These are phyloP conservation scores for Collybiopsis confluens DNA, from an alignment of 768 basidiomycete species.

Conservation along the genomic window DNA sequence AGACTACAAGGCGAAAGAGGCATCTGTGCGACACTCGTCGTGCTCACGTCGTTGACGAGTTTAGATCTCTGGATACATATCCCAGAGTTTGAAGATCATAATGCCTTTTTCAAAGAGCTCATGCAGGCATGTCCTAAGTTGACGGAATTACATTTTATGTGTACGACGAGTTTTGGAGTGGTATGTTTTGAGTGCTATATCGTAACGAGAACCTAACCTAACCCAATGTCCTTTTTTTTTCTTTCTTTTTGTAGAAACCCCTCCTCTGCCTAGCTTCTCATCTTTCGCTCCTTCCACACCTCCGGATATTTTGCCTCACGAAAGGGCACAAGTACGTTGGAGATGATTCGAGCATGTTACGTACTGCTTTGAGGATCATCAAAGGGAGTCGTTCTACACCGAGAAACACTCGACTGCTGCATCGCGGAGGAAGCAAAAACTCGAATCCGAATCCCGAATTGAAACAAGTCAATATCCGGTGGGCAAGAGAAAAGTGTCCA, in stretches of 20 bases:
- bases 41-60: conserved; percentile 32
- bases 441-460: conserved; percentile 14
- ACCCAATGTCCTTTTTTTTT: neutral
- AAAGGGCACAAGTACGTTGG: conserved; percentile 45
- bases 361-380: conserved; percentile 34
- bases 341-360: conserved; percentile 32
- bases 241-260: conserved; percentile 30
- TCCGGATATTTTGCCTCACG: conserved; percentile 43
- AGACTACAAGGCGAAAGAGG: conserved; percentile 28
- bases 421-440: neutral
- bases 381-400: conserved; percentile 22
- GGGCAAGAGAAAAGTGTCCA: conserved; percentile 42
- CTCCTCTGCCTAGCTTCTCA: conserved; percentile 35
- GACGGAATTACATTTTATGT: conserved; percentile 49
- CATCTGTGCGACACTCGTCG: conserved; percentile 30
- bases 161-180: conserved; percentile 40
- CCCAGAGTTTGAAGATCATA: conserved; percentile 3
- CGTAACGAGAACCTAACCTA: no score
- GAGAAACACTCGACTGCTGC: no score
- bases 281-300: conserved; percentile 32
- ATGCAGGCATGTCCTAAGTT: conserved; percentile 32
- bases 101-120: conserved; percentile 13
- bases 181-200: no score
- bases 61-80: conserved; percentile 46
- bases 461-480: conserved; percentile 41